Percentiles rank a stretch among this genome's conserved stretches.
These are phyloP conservation scores for Podospora didyma DNA, from an alignment of 495 filamentous ascomycete species.

Conservation along the genomic window DNA sequence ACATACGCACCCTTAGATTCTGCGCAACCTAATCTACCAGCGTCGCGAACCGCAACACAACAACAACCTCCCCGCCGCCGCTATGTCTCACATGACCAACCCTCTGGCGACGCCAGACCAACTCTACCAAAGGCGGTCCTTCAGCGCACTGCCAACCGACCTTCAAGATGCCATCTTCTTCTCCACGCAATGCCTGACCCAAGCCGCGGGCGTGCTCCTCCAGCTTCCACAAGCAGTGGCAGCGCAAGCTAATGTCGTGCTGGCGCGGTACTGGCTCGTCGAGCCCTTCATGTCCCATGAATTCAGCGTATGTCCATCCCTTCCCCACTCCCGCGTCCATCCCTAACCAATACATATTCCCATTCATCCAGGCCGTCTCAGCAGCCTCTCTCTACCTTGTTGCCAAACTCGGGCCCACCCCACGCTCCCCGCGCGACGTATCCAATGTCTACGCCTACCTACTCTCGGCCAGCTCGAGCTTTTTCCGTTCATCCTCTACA, in stretches of 20 bases:
- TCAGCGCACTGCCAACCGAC: slow-evolving; percentile 67
- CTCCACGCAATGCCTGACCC: slow-evolving; percentile 71
- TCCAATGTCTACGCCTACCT: slow-evolving; percentile 83
- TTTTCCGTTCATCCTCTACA: slow-evolving; percentile 45
- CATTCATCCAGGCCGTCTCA: slow-evolving; percentile 71
- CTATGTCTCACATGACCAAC: slow-evolving; percentile 66
- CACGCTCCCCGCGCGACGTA: slow-evolving; percentile 71
- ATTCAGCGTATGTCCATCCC: slow-evolving; percentile 39
- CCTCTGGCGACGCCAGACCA: slow-evolving; percentile 81
- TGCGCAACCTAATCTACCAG: too few relatives aligned
- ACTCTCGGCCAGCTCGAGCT: slow-evolving; percentile 59
- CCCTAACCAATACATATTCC: slow-evolving; percentile 8
- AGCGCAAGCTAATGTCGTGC: slow-evolving; percentile 80
- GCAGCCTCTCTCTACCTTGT: slow-evolving; percentile 78
- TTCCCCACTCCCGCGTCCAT: background rate
- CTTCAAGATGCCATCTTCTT: slow-evolving; percentile 70
- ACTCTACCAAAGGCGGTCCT: slow-evolving; percentile 50
- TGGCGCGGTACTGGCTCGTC: slow-evolving; percentile 81
- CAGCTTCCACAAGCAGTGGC: slow-evolving; percentile 85
- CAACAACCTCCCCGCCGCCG: slow-evolving; percentile 1
- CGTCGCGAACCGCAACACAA: background rate
- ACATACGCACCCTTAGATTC: too few relatives aligned
- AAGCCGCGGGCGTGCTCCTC: slow-evolving; percentile 81
- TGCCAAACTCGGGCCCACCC: slow-evolving; percentile 76
- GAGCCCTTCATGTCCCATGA: slow-evolving; percentile 41